A percentile compares a stretch with the other conserved stretches of the same genome.
Evolutionary conservation across 176 grass and related monocot species (phyloP).

Genomic region (Cocos nucifera): DNA sequence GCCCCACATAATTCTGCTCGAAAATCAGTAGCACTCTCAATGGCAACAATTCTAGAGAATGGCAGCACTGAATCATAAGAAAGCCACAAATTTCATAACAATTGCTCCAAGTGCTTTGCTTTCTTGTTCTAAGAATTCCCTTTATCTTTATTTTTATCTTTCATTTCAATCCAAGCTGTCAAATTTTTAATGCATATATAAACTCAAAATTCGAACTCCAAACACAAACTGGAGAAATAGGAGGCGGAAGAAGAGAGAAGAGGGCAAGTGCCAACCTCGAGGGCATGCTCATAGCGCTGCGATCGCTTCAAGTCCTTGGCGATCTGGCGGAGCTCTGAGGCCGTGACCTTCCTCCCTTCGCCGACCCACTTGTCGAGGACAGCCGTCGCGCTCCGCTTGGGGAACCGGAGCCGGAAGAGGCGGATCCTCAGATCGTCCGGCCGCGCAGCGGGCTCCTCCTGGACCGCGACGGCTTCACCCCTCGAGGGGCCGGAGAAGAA

Average conservation of each 20-base stretch:
- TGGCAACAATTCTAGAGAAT: too few relatives aligned
- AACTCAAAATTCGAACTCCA: too few relatives aligned
- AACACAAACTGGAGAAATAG: too few relatives aligned
- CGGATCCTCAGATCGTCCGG: slow-evolving; percentile 22
- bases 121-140: too few relatives aligned
- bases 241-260: neutral
- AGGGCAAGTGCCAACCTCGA: slow-evolving; percentile 33
- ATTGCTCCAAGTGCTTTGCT: too few relatives aligned
- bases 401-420: slow-evolving; percentile 32
- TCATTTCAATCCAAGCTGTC: too few relatives aligned
- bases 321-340: slow-evolving; percentile 28
- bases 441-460: neutral
- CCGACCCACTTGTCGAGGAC: slow-evolving; percentile 38
- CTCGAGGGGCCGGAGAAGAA: slow-evolving; percentile 19
- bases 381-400: slow-evolving; percentile 12
- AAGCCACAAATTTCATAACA: too few relatives aligned
- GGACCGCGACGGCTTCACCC: neutral
- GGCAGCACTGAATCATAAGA: too few relatives aligned
- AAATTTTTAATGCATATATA: too few relatives aligned
- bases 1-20: too few relatives aligned
- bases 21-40: too few relatives aligned
- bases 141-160: too few relatives aligned
- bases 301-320: slow-evolving; percentile 28
- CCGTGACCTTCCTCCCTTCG: slow-evolving; percentile 22
- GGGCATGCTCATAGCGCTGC: slow-evolving; percentile 49